phyloP scores from a whole-genome alignment of 257 asterid genomes.

The Solanum pinnatisectum region DNA sequence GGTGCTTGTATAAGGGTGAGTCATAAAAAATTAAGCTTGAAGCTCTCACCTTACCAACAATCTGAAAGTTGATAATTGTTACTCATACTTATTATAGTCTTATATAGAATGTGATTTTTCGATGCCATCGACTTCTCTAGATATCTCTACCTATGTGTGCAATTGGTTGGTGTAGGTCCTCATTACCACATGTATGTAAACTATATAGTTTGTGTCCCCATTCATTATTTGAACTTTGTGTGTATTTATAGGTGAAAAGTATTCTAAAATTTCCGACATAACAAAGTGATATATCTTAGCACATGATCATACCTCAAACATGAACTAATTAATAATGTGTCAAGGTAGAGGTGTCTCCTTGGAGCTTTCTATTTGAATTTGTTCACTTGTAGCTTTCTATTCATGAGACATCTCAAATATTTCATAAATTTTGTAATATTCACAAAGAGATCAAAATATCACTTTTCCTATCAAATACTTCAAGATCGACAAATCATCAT shows the following conservation, averaged over 20 bases:
- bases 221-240: background rate
- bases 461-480: too few species aligned
- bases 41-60: background rate
- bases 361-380: background rate
- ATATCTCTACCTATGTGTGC: background rate
- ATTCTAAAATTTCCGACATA: background rate
- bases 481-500: too few species aligned
- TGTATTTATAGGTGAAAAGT: background rate
- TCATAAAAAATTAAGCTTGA: background rate
- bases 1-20: background rate
- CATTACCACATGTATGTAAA: background rate
- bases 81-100: background rate
- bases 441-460: too few species aligned
- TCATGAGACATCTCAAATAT: too few species aligned
- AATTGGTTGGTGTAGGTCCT: background rate
- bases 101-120: background rate
- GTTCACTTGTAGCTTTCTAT: background rate
- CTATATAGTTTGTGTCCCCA: background rate
- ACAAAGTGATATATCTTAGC: background rate
- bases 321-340: background rate
- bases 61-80: too few species aligned
- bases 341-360: background rate
- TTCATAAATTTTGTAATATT: too few species aligned
- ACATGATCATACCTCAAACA: background rate
- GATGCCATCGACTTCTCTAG: background rate